phyloP scores from a whole-genome alignment of 495 filamentous ascomycete genomes.

The Penicillium bovifimosum region DNA sequence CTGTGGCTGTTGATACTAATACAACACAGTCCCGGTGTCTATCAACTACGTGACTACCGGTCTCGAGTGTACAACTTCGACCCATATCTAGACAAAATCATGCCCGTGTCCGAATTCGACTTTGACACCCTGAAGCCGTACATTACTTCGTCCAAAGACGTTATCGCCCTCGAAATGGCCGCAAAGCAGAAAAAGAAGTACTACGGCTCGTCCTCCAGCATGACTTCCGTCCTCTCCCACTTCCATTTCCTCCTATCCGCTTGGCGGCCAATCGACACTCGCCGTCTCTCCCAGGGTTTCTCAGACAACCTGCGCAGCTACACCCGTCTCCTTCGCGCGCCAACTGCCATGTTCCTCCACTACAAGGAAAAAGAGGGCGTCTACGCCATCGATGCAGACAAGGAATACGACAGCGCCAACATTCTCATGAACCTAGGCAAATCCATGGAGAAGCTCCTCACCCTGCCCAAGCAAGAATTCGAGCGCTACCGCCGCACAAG shows the following conservation, averaged over 20 bases:
- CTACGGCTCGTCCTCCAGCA: conserved; percentile 91
- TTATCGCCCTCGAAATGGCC: conserved; percentile 59
- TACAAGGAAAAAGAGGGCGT: conserved; percentile 77
- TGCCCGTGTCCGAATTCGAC: conserved; percentile 89
- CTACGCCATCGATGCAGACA: conserved; percentile 98
- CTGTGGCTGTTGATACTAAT: conserved; percentile 5
- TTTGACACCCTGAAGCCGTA: conserved; percentile 79
- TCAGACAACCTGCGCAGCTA: conserved; percentile 54
- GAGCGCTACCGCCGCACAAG: conserved; percentile 72
- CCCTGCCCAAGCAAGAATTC: conserved; percentile 69
- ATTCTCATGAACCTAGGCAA: conserved; percentile 86
- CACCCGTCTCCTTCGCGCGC: conserved; percentile 62
- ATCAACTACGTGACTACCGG: conserved; percentile 82
- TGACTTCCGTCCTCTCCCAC: conserved; percentile 80
- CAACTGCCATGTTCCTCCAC: conserved; percentile 76
- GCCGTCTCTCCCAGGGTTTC: conserved; percentile 62
- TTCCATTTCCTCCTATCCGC: conserved; percentile 88
- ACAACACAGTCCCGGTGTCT: conserved; percentile 65
- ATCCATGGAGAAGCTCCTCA: conserved; percentile 96
- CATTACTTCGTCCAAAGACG: conserved; percentile 83
- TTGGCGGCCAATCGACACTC: conserved; percentile 67
- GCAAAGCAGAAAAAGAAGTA: conserved; percentile 69
- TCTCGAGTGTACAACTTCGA: conserved; percentile 93
- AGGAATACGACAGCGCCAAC: conserved; percentile 80
- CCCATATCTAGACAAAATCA: conserved; percentile 83